Percentiles rank a stretch among this genome's conserved stretches.
These are phyloP conservation scores for Selaginella moellendorffii DNA, from an alignment of 75 land plant genomes.

Conservation along the genomic window DNA sequence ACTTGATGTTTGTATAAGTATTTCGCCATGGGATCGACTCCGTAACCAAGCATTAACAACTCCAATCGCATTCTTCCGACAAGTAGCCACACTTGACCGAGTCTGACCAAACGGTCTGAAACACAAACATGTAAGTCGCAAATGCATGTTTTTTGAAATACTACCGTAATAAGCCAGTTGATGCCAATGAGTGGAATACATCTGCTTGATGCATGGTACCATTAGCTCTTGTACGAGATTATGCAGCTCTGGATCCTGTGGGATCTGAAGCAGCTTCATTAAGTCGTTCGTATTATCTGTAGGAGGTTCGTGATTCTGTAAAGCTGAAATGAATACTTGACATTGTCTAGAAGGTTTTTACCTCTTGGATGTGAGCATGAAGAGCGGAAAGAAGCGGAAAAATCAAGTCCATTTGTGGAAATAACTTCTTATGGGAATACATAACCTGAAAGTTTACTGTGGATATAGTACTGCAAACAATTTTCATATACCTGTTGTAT, in stretches of 20 bases:
- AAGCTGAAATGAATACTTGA: too few species aligned
- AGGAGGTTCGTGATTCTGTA: too few species aligned
- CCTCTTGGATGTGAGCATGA: neutral
- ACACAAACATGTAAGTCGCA: neutral
- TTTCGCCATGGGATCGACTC: constrained; percentile 55
- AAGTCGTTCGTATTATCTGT: neutral
- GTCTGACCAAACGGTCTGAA: constrained; percentile 24
- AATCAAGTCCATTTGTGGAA: neutral
- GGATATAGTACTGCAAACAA: too few species aligned
- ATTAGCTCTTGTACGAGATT: neutral
- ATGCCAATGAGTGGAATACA: neutral
- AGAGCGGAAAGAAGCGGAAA: neutral
- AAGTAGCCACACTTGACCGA: constrained; percentile 55
- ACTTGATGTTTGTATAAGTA: constrained; percentile 33
- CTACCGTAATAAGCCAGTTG: neutral
- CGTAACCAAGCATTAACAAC: constrained; percentile 34
- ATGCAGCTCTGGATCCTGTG: constrained; percentile 12
- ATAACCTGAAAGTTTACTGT: constrained; percentile 1
- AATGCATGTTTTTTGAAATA: neutral
- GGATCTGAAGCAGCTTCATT: neutral
- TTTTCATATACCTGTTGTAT: neutral
- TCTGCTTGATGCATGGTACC: neutral
- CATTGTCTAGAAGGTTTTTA: too few species aligned
- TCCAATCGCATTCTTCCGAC: constrained; percentile 51
- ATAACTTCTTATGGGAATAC: constrained; percentile 8